A percentile compares a stretch with the other conserved stretches of the same genome.
Evolutionary conservation across 495 filamentous ascomycete species (phyloP).

Genomic region (Xylaria acuta): DNA sequence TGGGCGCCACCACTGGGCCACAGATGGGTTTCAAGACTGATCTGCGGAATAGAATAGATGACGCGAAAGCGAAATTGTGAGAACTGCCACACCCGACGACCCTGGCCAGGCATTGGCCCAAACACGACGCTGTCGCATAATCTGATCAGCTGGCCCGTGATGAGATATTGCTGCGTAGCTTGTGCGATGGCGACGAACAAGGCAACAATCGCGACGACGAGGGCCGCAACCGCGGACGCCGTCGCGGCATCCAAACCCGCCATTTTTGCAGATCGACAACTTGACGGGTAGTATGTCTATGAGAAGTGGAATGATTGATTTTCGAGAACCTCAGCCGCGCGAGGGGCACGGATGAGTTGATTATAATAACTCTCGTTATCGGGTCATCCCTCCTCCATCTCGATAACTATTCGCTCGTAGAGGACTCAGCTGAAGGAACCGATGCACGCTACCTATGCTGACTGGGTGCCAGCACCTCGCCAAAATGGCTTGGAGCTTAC

Average conservation of each 20-base stretch:
- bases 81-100: constrained; percentile 17
- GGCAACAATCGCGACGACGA: constrained; percentile 15
- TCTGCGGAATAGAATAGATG: constrained; percentile 18
- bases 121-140: constrained; percentile 10
- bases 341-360: not conserved
- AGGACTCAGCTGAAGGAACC: not conserved
- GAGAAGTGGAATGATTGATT: not conserved
- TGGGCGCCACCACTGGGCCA: constrained; percentile 14
- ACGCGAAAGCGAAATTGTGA: constrained; percentile 16
- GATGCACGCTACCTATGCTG: not conserved
- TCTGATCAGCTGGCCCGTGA: constrained; percentile 5
- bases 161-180: constrained; percentile 19
- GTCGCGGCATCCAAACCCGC: not conserved
- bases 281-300: not conserved
- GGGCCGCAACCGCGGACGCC: constrained; percentile 5
- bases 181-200: not conserved
- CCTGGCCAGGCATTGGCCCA: constrained; percentile 16
- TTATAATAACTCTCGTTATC: not conserved
- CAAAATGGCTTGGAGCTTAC: not conserved
- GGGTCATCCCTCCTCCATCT: not conserved
- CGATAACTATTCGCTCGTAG: not conserved
- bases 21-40: not conserved
- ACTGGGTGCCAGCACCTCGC: not conserved
- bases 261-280: not conserved
- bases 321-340: not conserved